Base-by-base conservation (phyloP, 495 filamentous ascomycete genomes). In the Xylaria nigripes region DNA sequence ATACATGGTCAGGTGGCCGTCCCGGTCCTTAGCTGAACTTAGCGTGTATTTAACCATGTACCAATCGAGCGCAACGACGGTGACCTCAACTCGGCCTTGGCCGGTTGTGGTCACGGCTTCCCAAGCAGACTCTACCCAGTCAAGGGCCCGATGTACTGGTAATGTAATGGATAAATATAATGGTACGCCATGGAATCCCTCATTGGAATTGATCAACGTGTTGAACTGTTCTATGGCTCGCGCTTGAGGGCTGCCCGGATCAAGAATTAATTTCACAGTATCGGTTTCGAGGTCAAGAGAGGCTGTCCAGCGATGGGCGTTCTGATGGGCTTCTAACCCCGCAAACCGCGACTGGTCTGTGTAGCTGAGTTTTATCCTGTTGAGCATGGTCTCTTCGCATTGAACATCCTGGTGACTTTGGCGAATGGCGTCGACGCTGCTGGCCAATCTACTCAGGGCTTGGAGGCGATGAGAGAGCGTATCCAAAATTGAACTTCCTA, bases 211-310 rank as follows among this genome's bases (percentile, higher is more conserved):
- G 47, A 93, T 68, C 34, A 80, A 70, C 16, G 71, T 71, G 6
- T 76, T 78, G 12, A 96, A 72, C 25, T 79, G 70, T 49, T 86
- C 81, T 32, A 80, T 70, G 18, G 90, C 82, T 15, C 86, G 81
- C 42, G 85, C 73, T 64, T 95, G 90, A 0, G 91, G 91, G 57
- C 89, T 95, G 13, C 73, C 73, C 19, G 63, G 61, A 19, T 84
- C 78, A 21, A 97, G 72, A 12, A 61, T 54, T 10, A 89, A 56
- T n/a, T 69, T 56, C 62, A 81, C 74, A 4, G 58, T 45, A 27
- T 56, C 61, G 42, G 38, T 59, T 23, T 41, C 52, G 18, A 75
- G 66, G 40, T 73, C 65, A 13, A 77, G 45, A 15, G 57, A 60
- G 15, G 69, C 74, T 60, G 52, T 73, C 72, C 64, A 79, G 32